Evolutionary conservation across 2,329 filamentous ascomycete species (phyloP).

Genomic region (Hypoxylon rubiginosum): DNA sequence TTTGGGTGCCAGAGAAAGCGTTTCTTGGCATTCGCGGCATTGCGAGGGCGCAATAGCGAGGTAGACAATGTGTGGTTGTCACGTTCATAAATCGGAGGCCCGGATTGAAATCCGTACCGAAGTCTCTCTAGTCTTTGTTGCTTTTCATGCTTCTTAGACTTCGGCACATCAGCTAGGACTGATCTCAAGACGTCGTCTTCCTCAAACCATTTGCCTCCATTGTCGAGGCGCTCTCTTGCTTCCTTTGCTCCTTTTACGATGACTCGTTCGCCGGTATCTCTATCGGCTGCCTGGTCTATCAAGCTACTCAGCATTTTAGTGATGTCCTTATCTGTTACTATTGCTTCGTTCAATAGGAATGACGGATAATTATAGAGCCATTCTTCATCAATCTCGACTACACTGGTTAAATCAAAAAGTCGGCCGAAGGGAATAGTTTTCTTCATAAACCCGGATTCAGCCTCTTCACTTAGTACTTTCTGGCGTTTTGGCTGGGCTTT

Average conservation of each 20-base stretch:
- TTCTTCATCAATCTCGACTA: constrained; percentile 34
- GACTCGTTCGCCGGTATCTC: background rate
- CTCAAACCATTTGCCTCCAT: too few species aligned
- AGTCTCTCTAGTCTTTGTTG: too few species aligned
- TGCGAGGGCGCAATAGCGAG: too few species aligned
- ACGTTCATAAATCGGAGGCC: too few species aligned
- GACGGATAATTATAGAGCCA: constrained; percentile 43
- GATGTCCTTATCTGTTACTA: background rate
- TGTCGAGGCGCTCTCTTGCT: too few species aligned
- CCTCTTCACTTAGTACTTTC: constrained; percentile 5
- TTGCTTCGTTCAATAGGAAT: constrained; percentile 16
- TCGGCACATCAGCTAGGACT: background rate
- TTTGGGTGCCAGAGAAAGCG: constrained; percentile 4
- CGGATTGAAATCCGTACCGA: too few species aligned
- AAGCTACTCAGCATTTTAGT: background rate
- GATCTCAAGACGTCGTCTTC: too few species aligned
- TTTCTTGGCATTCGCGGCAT: constrained; percentile 12
- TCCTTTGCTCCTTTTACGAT: background rate
- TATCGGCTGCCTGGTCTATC: background rate
- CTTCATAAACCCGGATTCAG: constrained; percentile 17
- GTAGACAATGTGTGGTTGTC: too few species aligned
- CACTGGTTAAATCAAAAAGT: constrained; percentile 27
- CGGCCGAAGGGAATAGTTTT: constrained; percentile 24
- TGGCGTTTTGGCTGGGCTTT: constrained; percentile 14
- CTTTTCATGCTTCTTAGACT: background rate